Conservation (phyloP, 164 flowering plant species). For the Stephania japonica region DNA sequence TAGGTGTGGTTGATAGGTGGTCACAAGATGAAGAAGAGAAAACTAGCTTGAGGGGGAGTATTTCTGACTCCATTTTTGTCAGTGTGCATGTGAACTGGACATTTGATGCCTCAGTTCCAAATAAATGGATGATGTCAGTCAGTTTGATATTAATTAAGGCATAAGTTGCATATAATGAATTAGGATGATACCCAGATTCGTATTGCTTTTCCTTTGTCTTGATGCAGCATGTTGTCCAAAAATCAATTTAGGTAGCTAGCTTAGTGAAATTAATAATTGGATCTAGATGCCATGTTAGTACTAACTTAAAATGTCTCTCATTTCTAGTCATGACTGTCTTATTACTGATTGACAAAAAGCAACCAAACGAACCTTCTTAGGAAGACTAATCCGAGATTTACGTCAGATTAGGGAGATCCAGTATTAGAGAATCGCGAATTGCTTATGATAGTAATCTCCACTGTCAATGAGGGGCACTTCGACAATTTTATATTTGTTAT, state of each 20-base stretch:
- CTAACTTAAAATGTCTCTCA: not conserved
- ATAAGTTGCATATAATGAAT: too few relatives aligned
- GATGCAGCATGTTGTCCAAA: not conserved
- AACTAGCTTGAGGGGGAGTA: not conserved
- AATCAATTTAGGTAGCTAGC: not conserved
- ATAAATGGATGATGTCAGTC: not conserved
- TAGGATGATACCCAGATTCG: not conserved
- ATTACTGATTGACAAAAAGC: not conserved
- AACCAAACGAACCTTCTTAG: not conserved
- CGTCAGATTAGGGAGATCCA: too few relatives aligned
- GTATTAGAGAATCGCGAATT: not conserved
- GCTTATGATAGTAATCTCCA: not conserved
- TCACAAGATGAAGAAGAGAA: not conserved
- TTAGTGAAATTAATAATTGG: not conserved
- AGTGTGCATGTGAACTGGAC: conserved; percentile 2
- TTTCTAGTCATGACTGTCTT: not conserved
- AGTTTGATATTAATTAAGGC: not conserved
- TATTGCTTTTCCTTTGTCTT: too few relatives aligned
- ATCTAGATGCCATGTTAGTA: not conserved
- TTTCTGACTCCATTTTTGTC: conserved; percentile 7
- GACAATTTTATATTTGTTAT: not conserved
- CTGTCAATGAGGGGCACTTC: not conserved
- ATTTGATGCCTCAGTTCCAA: not conserved
- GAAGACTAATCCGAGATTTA: too few relatives aligned
- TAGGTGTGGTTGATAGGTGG: not conserved